Base-by-base conservation (phyloP, 371 early-diverging fungal genomes). In the Funneliformis caledonium region DNA sequence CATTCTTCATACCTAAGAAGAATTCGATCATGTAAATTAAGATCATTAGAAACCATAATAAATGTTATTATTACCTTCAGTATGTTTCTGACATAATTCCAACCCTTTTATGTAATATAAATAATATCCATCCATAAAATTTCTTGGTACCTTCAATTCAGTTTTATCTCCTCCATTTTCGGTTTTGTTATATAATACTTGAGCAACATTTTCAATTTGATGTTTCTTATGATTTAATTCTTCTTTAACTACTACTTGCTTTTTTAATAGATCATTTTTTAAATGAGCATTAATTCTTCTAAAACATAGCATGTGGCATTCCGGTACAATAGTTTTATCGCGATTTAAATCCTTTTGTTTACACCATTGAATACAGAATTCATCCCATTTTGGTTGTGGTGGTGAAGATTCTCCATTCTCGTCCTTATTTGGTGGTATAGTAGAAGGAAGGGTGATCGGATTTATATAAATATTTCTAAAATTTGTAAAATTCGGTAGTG, bases 81-180 rank as follows among this genome's bases (percentile, higher is more conserved):
- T 70, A 60, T 79, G 72, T 72, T 56, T 59, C 3, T 70, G 22
- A 33, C 80, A 79, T 26, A n/a, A 1, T 68, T 79, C 80, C 6
- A 67, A 67, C 12, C 80, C 80, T 72, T 79, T 79, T 19, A 79
- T 12, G 70, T 79, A 79, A 52, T 64, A 68, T 12, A 79, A 48
- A 60, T 48, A 70, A 68, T 79, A 79, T 42, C 80, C 80, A 79
- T 79, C 80, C 45, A 79, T 31, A 42, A 72, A 72, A 61, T 79
- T 79, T 48, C 60, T 65, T 45, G 56, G 65, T 10, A 14, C 22
- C 9, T 68, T 22, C 1, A 60, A 31, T 56, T 70, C 37, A 37
- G 37, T 37, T 37, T 37, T 37, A 37, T 37, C 31, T 42, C 45
- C 70, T n/a, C 4, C 67, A 70, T 50, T 56, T 43, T 43, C n/a